Evolutionary conservation across 352 stramenopile genomes (phyloP).

Genomic region (Phytophthora sojae): DNA sequence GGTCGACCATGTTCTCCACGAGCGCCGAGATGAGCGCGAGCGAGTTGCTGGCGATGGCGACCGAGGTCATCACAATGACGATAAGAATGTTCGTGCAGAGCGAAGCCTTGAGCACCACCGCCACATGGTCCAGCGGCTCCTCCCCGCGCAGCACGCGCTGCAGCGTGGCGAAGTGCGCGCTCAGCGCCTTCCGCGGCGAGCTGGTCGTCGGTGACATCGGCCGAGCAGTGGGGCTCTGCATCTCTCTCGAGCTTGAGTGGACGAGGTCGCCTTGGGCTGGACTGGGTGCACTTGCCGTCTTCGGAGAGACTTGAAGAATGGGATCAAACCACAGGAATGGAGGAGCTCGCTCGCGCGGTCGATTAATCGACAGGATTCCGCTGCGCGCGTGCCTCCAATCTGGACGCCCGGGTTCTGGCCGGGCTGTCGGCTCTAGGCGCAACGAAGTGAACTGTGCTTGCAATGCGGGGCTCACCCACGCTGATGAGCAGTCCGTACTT

Average conservation of each 20-base stretch:
- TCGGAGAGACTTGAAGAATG: constrained; percentile 14
- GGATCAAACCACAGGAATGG: constrained; percentile 13
- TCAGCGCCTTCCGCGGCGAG: neutral
- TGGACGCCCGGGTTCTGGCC: constrained; percentile 15
- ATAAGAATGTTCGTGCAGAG: constrained; percentile 72
- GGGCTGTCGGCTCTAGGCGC: constrained; percentile 13
- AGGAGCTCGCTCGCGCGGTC: neutral
- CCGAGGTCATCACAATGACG: constrained; percentile 72
- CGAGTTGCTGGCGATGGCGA: constrained; percentile 81
- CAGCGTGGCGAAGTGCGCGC: constrained; percentile 19
- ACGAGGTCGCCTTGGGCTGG: neutral
- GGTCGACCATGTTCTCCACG: constrained; percentile 93
- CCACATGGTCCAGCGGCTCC: constrained; percentile 60
- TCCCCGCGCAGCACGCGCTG: constrained; percentile 37
- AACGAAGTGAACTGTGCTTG: constrained; percentile 15
- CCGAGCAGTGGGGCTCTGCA: constrained; percentile 26
- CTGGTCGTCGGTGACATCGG: constrained; percentile 12
- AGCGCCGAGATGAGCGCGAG: constrained; percentile 92
- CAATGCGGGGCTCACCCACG: neutral
- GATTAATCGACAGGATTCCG: constrained; percentile 16
- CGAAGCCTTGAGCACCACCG: constrained; percentile 60
- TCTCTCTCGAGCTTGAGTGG: constrained; percentile 9
- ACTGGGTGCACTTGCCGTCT: constrained; percentile 1
- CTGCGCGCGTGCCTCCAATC: constrained; percentile 27
- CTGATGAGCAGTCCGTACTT: constrained; percentile 26